These are phyloP conservation scores for Hysterangium stoloniferum DNA, from an alignment of 768 basidiomycete genomes.

Conservation along the genomic window DNA sequence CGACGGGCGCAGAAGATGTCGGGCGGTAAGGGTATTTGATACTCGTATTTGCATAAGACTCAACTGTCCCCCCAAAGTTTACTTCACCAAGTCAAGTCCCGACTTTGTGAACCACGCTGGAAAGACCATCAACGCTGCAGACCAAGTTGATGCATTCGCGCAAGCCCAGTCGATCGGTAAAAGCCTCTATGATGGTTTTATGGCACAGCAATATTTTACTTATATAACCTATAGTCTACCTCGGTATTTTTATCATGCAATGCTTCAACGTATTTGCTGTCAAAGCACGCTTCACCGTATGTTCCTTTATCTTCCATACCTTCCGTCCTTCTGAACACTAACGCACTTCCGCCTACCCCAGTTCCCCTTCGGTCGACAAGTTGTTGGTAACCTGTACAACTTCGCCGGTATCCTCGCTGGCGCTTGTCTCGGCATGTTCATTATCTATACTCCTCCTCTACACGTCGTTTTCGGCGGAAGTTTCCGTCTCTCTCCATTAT, in stretches of 20 bases:
- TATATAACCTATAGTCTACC: conserved; percentile 33
- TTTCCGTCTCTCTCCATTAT: conserved; percentile 47
- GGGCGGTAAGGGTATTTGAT: conserved; percentile 5
- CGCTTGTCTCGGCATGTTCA: conserved; percentile 56
- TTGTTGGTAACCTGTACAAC: conserved; percentile 54
- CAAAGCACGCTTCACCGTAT: background rate
- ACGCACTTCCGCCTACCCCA: conserved; percentile 55
- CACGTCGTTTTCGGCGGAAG: conserved; percentile 64
- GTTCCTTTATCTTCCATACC: conserved; percentile 16
- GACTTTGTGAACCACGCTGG: conserved; percentile 52
- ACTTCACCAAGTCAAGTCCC: conserved; percentile 40
- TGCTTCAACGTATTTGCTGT: conserved; percentile 50
- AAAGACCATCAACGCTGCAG: conserved; percentile 31
- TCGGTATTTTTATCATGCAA: conserved; percentile 61
- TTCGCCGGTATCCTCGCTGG: conserved; percentile 56
- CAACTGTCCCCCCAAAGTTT: conserved; percentile 26
- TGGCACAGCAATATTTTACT: background rate
- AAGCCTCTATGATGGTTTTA: conserved; percentile 6
- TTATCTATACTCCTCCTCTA: conserved; percentile 61
- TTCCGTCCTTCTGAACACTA: too few species aligned
- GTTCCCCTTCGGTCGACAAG: conserved; percentile 53
- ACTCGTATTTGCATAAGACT: background rate
- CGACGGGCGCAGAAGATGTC: conserved; percentile 39
- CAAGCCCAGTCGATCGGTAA: conserved; percentile 56
- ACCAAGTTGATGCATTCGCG: conserved; percentile 51